Evolutionary conservation across 192 early-diverging fungal genomes (phyloP).

Genomic region (Kickxella alabastrina): DNA sequence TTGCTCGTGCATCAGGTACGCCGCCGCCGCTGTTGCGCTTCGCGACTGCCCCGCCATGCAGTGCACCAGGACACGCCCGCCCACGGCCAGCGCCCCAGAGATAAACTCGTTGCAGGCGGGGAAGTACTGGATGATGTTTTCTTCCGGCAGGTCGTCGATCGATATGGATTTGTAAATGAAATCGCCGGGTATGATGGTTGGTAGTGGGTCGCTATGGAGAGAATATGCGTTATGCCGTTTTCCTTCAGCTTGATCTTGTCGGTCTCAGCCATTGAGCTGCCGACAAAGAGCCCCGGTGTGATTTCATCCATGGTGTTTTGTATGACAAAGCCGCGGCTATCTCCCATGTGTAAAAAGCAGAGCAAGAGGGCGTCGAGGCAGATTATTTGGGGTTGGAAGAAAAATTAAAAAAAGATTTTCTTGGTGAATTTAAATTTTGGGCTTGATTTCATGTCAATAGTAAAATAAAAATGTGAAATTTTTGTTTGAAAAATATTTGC

Average conservation of each 20-base stretch:
- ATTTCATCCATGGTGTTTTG: constrained; percentile 47
- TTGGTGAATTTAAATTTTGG: too few species aligned
- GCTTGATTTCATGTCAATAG: too few species aligned
- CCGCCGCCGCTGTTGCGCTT: constrained; percentile 60
- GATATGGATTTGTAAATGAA: constrained; percentile 56
- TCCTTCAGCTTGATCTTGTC: constrained; percentile 30
- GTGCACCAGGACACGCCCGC: constrained; percentile 63
- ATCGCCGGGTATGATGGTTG: constrained; percentile 37
- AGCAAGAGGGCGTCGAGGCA: too few species aligned
- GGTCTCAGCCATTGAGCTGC: constrained; percentile 50
- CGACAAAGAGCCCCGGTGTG: constrained; percentile 41
- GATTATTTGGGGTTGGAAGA: too few species aligned
- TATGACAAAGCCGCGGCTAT: constrained; percentile 33
- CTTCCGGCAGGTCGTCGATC: constrained; percentile 59
- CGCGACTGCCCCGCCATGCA: constrained; percentile 70
- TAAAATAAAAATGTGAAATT: too few species aligned
- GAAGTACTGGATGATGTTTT: constrained; percentile 71
- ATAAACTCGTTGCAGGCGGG: constrained; percentile 62
- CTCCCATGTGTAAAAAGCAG: neutral
- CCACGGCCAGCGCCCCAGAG: constrained; percentile 31
- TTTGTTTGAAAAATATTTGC: too few species aligned
- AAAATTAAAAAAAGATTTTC: too few species aligned
- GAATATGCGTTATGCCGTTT: constrained; percentile 43
- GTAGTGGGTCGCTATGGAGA: constrained; percentile 37
- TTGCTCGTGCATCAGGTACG: constrained; percentile 64